These are phyloP conservation scores for Naegleria gruberi DNA, from an alignment of 208 protist species.

Conservation along the genomic window DNA sequence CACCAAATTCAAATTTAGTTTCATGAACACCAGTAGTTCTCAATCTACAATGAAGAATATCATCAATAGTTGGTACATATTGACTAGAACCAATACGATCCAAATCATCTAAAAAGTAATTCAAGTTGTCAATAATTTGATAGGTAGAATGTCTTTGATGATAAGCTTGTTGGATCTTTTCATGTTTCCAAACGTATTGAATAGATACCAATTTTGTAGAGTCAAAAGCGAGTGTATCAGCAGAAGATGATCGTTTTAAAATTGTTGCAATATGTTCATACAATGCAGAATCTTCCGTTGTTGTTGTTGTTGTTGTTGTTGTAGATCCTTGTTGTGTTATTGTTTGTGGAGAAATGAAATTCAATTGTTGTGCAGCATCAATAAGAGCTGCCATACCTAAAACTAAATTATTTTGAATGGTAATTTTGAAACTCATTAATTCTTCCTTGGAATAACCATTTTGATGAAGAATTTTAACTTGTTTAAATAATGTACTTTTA, in stretches of 20 bases:
- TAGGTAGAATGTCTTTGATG: background rate
- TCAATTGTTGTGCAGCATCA: background rate
- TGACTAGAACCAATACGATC: background rate
- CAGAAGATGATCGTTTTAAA: background rate
- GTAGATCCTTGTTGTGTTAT: too few species aligned
- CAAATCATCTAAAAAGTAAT: conserved; percentile 27
- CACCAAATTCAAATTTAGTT: conserved; percentile 23
- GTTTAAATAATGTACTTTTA: conserved; percentile 16
- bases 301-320: background rate
- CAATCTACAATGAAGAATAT: conserved; percentile 15
- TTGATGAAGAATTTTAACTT: conserved; percentile 14
- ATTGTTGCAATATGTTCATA: too few species aligned
- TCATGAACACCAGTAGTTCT: conserved; percentile 32
- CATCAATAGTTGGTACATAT: conserved; percentile 24
- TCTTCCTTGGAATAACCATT: conserved; percentile 18
- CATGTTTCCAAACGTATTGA: background rate
- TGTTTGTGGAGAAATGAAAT: background rate
- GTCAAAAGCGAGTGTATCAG: background rate
- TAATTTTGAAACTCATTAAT: background rate
- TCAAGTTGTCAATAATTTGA: background rate
- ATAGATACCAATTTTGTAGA: background rate
- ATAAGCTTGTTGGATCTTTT: background rate
- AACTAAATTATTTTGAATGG: conserved; percentile 4
- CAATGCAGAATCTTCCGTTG: background rate
- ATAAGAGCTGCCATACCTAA: background rate